phyloP scores from a whole-genome alignment of 1,284 basidiomycete genomes.

The Puccinia novopanici region DNA sequence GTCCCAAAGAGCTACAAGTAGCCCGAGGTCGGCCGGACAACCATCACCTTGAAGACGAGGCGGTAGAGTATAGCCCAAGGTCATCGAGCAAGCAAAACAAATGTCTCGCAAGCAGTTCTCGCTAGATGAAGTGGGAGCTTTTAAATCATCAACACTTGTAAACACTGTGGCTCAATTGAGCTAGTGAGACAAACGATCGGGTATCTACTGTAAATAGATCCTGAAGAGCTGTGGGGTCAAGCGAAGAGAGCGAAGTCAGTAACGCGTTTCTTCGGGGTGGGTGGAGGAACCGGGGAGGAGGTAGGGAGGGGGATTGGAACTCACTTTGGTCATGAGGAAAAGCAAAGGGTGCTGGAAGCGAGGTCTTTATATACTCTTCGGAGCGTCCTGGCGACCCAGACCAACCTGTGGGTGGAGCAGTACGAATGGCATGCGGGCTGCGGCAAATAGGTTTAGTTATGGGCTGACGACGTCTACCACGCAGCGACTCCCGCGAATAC shows the following conservation, averaged over 20 bases:
- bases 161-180: constrained; percentile 3
- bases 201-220: constrained; percentile 4
- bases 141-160: background rate
- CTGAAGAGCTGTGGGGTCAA: background rate
- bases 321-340: background rate
- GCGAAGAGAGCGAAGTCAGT: background rate
- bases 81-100: background rate
- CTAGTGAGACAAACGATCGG: no score
- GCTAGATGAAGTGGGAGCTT: background rate
- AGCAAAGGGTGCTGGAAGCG: background rate
- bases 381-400: no score
- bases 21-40: background rate
- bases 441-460: background rate
- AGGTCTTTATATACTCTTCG: background rate
- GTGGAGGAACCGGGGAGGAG: background rate
- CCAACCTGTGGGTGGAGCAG: background rate
- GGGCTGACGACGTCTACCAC: background rate
- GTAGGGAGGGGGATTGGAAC: background rate
- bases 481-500: background rate
- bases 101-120: background rate
- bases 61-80: background rate
- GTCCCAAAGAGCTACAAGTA: background rate
- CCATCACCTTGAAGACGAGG: background rate
- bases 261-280: background rate
- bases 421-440: background rate